These are phyloP conservation scores for Plasmopara viticola DNA, from an alignment of 352 stramenopile genomes.

Conservation along the genomic window DNA sequence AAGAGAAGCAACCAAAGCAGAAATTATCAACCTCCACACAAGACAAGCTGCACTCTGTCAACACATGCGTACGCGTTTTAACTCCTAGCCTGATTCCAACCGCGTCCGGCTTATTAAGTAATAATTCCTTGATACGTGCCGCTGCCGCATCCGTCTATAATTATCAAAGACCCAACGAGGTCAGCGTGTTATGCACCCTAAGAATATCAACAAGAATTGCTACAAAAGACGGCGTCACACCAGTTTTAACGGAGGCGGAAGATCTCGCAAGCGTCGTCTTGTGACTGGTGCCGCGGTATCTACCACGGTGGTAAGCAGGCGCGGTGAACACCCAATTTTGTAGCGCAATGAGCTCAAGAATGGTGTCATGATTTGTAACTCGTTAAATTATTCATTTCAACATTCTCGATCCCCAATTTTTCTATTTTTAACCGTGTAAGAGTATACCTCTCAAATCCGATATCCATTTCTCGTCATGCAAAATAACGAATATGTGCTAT, in stretches of 20 bases:
- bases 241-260: conserved; percentile 70
- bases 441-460: no score
- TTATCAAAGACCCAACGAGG: no score
- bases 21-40: no score
- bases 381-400: no score
- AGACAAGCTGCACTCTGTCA: neutral
- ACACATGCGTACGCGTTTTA: conserved; percentile 66
- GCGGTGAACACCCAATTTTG: neutral
- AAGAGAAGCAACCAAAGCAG: neutral
- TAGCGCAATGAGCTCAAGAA: no score
- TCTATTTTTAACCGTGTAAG: no score
- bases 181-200: no score
- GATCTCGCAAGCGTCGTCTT: conserved; percentile 54
- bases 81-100: conserved; percentile 95
- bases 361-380: no score
- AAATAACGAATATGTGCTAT: no score
- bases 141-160: conserved; percentile 82
- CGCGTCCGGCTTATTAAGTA: conserved; percentile 80
- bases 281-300: conserved; percentile 32
- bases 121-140: conserved; percentile 80
- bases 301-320: conserved; percentile 35
- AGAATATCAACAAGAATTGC: neutral
- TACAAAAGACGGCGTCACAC: conserved; percentile 24
- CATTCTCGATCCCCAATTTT: no score
- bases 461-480: no score